Evolutionary conservation across 148 eudicot genomes (phyloP).

Genomic region (Rhododendron ovatum): DNA sequence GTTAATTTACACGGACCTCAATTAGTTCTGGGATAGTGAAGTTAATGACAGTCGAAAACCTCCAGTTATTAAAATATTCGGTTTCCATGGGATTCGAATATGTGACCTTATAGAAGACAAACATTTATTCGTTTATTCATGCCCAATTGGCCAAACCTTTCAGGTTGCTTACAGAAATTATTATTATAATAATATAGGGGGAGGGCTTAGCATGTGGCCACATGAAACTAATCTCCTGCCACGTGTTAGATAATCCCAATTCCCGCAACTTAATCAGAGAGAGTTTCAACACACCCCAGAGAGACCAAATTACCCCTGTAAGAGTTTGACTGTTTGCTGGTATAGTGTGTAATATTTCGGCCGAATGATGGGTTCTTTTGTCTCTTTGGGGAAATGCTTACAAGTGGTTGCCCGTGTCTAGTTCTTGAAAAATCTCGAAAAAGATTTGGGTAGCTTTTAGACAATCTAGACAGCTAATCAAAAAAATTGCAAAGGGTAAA

Average conservation of each 20-base stretch:
- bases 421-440: conserved; percentile 18
- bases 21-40: too few relatives aligned
- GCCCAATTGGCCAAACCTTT: too few relatives aligned
- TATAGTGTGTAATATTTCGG: conserved; percentile 7
- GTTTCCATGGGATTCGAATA: too few relatives aligned
- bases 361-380: conserved; percentile 18
- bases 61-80: too few relatives aligned
- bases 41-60: too few relatives aligned
- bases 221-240: conserved; percentile 54
- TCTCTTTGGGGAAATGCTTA: conserved; percentile 15
- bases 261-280: conserved; percentile 38
- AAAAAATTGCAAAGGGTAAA: neutral
- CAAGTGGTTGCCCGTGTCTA: conserved; percentile 1
- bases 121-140: neutral
- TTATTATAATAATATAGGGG: conserved; percentile 47
- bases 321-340: conserved; percentile 12
- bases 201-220: conserved; percentile 54
- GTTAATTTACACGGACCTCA: neutral
- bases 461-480: conserved; percentile 30
- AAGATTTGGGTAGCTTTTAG: conserved; percentile 32
- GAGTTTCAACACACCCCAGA: neutral
- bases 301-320: conserved; percentile 28
- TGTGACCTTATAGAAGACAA: neutral
- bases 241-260: conserved; percentile 45
- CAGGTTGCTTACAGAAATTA: conserved; percentile 2